Conservation (phyloP, 345 rosid species). For the Eucalyptus regnans region DNA sequence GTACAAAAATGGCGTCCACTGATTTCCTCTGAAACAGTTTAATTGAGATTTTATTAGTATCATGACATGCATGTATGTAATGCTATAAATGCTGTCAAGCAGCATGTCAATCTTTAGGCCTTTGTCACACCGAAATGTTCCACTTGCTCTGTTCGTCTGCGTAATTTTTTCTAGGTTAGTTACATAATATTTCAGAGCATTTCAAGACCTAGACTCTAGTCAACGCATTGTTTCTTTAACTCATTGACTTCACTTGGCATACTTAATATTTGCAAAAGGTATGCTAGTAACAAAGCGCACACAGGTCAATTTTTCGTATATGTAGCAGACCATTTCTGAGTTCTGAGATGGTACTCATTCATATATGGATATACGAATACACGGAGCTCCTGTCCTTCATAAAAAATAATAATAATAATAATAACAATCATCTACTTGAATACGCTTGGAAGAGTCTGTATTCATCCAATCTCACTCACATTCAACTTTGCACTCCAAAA, state of each 20-base stretch:
- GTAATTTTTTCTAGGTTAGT: background rate
- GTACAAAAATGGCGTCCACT: background rate
- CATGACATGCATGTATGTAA: background rate
- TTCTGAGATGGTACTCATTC: background rate
- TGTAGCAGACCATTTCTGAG: background rate
- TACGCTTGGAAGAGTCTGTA: background rate
- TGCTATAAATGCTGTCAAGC: background rate
- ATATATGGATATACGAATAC: background rate
- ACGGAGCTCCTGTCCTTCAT: background rate
- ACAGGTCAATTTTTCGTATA: background rate
- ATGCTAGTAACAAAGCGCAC: background rate
- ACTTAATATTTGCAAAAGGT: background rate
- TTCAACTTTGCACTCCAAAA: background rate
- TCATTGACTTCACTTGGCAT: background rate
- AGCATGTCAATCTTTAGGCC: background rate
- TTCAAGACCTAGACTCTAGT: background rate
- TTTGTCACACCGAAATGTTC: background rate
- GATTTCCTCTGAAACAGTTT: background rate
- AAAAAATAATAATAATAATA: background rate
- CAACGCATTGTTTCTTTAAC: background rate
- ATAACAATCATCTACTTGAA: background rate
- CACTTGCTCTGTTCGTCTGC: background rate
- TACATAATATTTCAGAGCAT: background rate
- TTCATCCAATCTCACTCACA: background rate
- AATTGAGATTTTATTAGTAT: background rate